Evolutionary conservation across 176 grass and related monocot genomes (phyloP).

Genomic region (Microstegium vimineum): DNA sequence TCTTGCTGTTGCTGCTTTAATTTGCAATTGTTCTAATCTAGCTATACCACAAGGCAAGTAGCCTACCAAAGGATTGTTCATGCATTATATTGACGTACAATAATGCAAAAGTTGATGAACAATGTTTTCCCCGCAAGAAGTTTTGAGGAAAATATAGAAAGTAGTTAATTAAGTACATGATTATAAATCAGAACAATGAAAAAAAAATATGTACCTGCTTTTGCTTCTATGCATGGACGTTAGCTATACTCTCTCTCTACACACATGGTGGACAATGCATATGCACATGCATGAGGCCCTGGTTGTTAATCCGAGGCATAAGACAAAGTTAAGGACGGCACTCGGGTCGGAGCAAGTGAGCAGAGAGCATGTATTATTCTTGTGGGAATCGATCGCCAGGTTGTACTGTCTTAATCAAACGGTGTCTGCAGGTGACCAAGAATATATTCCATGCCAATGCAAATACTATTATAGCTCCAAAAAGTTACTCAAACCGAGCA

Average conservation of each 20-base stretch:
- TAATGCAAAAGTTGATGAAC: too few relatives aligned
- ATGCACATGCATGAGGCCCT: background rate
- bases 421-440: background rate
- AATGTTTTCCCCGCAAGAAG: background rate
- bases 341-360: background rate
- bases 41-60: background rate
- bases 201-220: too few relatives aligned
- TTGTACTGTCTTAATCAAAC: background rate
- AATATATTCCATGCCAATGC: background rate
- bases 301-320: background rate
- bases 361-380: background rate
- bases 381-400: background rate
- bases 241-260: too few relatives aligned
- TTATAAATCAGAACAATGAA: too few relatives aligned
- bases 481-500: too few relatives aligned
- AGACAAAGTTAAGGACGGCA: background rate
- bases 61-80: too few relatives aligned
- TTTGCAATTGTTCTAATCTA: background rate
- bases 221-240: too few relatives aligned
- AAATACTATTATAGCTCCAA: too few relatives aligned
- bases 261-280: background rate
- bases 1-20: background rate
- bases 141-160: background rate
- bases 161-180: background rate
- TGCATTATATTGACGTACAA: too few relatives aligned